Evolutionary conservation across 192 early-diverging fungal species (phyloP).

Genomic region (Entomortierella lignicola): DNA sequence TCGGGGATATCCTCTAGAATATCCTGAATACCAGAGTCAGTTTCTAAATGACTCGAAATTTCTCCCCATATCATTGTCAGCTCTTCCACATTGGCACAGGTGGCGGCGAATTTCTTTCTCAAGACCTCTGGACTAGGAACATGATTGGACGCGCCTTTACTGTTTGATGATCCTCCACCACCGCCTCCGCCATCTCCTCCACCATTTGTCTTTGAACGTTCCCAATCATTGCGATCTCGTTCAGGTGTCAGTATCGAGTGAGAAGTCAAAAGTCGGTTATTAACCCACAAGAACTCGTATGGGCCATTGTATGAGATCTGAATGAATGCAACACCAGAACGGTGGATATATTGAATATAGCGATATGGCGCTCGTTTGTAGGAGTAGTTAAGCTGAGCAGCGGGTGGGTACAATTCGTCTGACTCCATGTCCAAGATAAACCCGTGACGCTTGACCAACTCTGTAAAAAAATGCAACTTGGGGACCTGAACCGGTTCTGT

Average conservation of each 20-base stretch:
- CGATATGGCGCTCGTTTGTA: constrained; percentile 74
- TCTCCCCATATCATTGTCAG: constrained; percentile 77
- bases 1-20: constrained; percentile 52
- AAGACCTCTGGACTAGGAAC: constrained; percentile 69
- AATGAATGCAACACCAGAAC: constrained; percentile 91
- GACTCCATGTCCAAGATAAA: constrained; percentile 97
- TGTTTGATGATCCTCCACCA: constrained; percentile 23
- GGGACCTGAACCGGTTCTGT: constrained; percentile 59
- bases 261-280: constrained; percentile 81
- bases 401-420: constrained; percentile 76
- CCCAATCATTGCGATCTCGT: constrained; percentile 53
- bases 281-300: constrained; percentile 86
- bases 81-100: constrained; percentile 67
- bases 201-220: constrained; percentile 38
- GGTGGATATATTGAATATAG: constrained; percentile 92
- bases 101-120: constrained; percentile 68
- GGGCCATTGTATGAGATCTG: constrained; percentile 78
- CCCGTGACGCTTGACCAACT: constrained; percentile 79
- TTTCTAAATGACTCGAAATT: constrained; percentile 41
- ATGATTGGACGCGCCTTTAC: constrained; percentile 25
- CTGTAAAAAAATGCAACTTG: constrained; percentile 79
- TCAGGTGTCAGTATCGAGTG: constrained; percentile 59
- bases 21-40: constrained; percentile 46
- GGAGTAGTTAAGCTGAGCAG: constrained; percentile 65
- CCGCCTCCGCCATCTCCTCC: constrained; percentile 6